These are phyloP conservation scores for Leishmania tropica DNA, from an alignment of 208 protist genomes.

Conservation along the genomic window DNA sequence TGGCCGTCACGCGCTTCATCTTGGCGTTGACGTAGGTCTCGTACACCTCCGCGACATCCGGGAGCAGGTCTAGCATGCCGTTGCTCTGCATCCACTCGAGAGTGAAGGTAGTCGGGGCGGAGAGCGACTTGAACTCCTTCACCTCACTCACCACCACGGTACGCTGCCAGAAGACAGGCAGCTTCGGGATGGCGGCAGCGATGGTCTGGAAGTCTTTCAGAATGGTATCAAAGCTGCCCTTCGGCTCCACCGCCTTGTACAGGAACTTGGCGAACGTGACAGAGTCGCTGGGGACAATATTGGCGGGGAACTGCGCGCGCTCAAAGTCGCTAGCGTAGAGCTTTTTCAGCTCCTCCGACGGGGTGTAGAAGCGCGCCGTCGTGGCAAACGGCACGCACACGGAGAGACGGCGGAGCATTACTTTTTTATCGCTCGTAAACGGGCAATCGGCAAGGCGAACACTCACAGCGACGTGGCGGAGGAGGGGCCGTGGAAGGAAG, in stretches of 20 bases:
- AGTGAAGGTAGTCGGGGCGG: conserved; percentile 80
- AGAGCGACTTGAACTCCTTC: conserved; percentile 83
- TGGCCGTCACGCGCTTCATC: conserved; percentile 78
- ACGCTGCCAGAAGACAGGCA: conserved; percentile 92
- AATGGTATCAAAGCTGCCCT: conserved; percentile 65
- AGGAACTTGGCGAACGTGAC: conserved; percentile 91
- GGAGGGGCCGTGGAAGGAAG: background rate
- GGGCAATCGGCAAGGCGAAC: background rate
- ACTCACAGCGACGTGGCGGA: background rate
- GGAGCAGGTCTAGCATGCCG: conserved; percentile 85
- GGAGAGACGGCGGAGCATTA: conserved; percentile 85
- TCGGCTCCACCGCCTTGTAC: conserved; percentile 84
- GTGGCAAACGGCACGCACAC: conserved; percentile 35
- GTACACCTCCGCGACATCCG: conserved; percentile 84
- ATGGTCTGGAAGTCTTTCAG: conserved; percentile 86
- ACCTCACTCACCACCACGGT: conserved; percentile 66
- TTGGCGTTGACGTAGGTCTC: conserved; percentile 90
- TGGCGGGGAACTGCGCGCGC: conserved; percentile 67
- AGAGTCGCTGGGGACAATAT: conserved; percentile 88
- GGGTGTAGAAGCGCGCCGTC: conserved; percentile 84
- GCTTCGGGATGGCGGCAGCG: conserved; percentile 53
- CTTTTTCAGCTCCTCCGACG: conserved; percentile 83
- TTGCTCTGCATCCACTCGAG: conserved; percentile 93
- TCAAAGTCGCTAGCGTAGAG: conserved; percentile 91
- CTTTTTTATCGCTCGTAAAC: background rate